phyloP scores from a whole-genome alignment of 1,284 basidiomycete genomes.

The Trametes sp. region DNA sequence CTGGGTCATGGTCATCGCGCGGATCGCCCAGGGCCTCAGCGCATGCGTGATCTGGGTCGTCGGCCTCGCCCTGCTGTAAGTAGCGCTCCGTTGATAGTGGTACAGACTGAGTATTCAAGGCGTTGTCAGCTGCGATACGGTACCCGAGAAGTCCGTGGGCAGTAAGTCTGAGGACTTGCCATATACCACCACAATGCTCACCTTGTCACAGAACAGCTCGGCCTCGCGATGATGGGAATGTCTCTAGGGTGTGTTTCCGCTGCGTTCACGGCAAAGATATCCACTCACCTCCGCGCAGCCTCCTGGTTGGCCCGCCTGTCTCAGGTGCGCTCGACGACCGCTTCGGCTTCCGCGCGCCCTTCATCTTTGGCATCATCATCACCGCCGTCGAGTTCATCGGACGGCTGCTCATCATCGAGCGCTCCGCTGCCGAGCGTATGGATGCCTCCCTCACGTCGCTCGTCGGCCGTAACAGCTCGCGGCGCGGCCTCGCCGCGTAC shows the following conservation, averaged over 20 bases:
- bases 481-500: conserved; percentile 14
- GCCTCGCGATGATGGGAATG: conserved; percentile 75
- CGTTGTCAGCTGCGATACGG: conserved; percentile 67
- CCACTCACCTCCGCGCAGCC: conserved; percentile 36
- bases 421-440: conserved; percentile 61
- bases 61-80: conserved; percentile 74
- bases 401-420: conserved; percentile 69
- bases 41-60: conserved; percentile 82
- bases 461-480: conserved; percentile 16
- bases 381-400: conserved; percentile 69
- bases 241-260: conserved; percentile 63
- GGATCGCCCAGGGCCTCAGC: conserved; percentile 77
- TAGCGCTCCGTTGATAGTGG: conserved; percentile 9
- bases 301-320: conserved; percentile 69
- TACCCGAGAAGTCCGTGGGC: conserved; percentile 64
- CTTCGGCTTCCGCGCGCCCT: conserved; percentile 79
- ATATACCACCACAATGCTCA: not conserved
- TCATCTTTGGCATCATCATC: conserved; percentile 72
- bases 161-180: conserved; percentile 50
- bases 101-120: not conserved
- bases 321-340: conserved; percentile 71
- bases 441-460: conserved; percentile 54
- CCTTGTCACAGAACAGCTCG: conserved; percentile 67
- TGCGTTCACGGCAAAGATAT: not conserved
- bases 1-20: conserved; percentile 75